Evolutionary conservation across 306 rosid genomes (phyloP).

Genomic region (Quercus glauca): DNA sequence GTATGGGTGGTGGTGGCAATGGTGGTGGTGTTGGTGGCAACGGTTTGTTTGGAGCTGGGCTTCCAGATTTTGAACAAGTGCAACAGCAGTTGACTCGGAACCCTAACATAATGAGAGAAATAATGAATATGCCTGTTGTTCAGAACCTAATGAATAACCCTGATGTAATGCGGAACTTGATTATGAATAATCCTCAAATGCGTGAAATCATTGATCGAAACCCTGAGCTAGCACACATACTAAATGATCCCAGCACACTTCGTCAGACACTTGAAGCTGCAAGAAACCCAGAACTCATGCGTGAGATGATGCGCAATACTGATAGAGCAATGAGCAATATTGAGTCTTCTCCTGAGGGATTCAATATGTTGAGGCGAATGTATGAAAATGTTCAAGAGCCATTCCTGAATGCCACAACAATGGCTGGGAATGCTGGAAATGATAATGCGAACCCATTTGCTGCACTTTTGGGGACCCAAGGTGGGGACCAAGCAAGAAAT

Average conservation of each 20-base stretch:
- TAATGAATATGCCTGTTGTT: conserved; percentile 75
- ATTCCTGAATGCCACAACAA: conserved; percentile 78
- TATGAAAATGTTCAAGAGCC: conserved; percentile 95
- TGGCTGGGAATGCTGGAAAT: conserved; percentile 67
- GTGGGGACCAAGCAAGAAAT: conserved; percentile 49
- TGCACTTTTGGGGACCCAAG: conserved; percentile 47
- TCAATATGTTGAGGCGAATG: conserved; percentile 93
- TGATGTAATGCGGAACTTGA: conserved; percentile 66
- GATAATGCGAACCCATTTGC: conserved; percentile 50
- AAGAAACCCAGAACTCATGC: conserved; percentile 92
- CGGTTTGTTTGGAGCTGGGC: conserved; percentile 60
- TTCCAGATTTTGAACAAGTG: conserved; percentile 71
- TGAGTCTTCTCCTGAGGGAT: conserved; percentile 89
- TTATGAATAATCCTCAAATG: conserved; percentile 87
- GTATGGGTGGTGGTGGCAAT: conserved; percentile 38
- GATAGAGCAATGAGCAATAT: conserved; percentile 95
- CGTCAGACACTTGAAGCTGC: conserved; percentile 89
- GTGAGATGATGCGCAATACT: conserved; percentile 93
- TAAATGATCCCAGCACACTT: conserved; percentile 81
- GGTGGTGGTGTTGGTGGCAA: conserved; percentile 40
- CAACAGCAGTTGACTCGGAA: conserved; percentile 69
- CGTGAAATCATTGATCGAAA: conserved; percentile 80
- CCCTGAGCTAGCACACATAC: conserved; percentile 81
- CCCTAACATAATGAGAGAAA: conserved; percentile 69
- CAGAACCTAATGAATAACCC: conserved; percentile 72